Conservation (phyloP, 2,329 filamentous ascomycete species). For the Aspergillus brasiliensis region DNA sequence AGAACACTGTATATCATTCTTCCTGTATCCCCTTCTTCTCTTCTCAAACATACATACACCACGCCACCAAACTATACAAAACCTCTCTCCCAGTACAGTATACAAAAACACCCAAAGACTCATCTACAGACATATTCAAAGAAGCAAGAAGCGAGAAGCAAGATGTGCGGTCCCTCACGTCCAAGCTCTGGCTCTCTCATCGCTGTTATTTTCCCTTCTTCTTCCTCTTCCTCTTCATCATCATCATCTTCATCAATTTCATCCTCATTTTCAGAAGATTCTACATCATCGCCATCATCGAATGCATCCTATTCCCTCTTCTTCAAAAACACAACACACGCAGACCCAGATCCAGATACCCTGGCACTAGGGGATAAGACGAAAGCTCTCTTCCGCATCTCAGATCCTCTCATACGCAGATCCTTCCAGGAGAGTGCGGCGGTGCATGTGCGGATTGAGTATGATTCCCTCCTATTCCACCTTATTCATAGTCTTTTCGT, state of each 20-base stretch:
- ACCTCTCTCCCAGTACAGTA: too few species aligned
- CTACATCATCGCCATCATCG: slow-evolving; percentile 34
- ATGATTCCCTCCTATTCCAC: slow-evolving; percentile 7
- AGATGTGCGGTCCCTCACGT: slow-evolving; percentile 56
- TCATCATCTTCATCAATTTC: slow-evolving; percentile 39
- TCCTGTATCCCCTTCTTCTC: not conserved
- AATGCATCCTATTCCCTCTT: slow-evolving; percentile 30
- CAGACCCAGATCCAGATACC: not conserved
- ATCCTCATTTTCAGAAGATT: slow-evolving; percentile 16
- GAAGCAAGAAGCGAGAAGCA: slow-evolving; percentile 22
- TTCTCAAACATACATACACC: not conserved
- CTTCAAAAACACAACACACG: slow-evolving; percentile 26
- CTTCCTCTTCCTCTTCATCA: slow-evolving; percentile 18
- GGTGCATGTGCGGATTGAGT: slow-evolving; percentile 39
- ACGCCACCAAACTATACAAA: too few species aligned
- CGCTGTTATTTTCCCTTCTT: slow-evolving; percentile 35
- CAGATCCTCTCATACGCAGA: slow-evolving; percentile 20
- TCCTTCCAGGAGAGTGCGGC: slow-evolving; percentile 20
- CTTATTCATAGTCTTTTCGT: not conserved
- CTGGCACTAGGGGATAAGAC: too few species aligned
- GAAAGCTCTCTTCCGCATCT: slow-evolving; percentile 31
- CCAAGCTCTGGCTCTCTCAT: slow-evolving; percentile 47
- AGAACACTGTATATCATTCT: too few species aligned
- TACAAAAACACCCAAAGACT: too few species aligned
- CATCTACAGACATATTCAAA: not conserved